Conservation (phyloP, 164 flowering plant genomes). For the Umbilicus rupestris region DNA sequence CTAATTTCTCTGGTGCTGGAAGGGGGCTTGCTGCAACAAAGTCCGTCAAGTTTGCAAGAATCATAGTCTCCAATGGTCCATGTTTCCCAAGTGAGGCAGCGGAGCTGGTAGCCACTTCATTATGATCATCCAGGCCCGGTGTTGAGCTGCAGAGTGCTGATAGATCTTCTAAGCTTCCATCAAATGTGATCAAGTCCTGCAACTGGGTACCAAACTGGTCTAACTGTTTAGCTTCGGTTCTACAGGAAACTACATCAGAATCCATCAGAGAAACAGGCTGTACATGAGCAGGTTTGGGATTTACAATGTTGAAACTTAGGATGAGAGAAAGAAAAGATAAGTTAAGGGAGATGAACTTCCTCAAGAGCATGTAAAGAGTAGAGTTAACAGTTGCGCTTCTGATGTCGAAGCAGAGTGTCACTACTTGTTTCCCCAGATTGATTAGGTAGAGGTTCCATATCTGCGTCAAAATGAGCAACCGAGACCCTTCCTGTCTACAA, state of each 20-base stretch:
- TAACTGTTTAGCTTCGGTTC: constrained; percentile 13
- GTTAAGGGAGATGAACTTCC: constrained; percentile 25
- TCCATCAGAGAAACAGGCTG: constrained; percentile 33
- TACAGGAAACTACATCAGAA: constrained; percentile 18
- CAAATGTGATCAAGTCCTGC: constrained; percentile 45
- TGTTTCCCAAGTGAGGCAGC: not conserved
- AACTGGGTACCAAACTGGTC: constrained; percentile 24
- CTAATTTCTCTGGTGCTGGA: too few species aligned
- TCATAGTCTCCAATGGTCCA: not conserved
- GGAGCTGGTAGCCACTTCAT: not conserved
- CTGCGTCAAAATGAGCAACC: constrained; percentile 24
- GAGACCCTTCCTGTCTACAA: constrained; percentile 53
- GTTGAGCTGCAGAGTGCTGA: not conserved
- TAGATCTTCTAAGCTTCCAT: constrained; percentile 13
- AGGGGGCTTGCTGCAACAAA: not conserved
- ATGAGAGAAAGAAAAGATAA: constrained; percentile 48
- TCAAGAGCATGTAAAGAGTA: constrained; percentile 16
- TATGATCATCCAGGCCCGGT: not conserved
- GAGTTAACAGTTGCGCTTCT: constrained; percentile 75
- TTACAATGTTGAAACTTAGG: constrained; percentile 22
- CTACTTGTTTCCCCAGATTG: constrained; percentile 49
- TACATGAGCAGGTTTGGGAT: constrained; percentile 6
- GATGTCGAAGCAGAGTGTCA: constrained; percentile 55
- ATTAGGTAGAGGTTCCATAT: constrained; percentile 73
- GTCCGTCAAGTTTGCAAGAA: not conserved